Conservation (phyloP, 208 protist species). For the Trypanosomatidae sp. region DNA sequence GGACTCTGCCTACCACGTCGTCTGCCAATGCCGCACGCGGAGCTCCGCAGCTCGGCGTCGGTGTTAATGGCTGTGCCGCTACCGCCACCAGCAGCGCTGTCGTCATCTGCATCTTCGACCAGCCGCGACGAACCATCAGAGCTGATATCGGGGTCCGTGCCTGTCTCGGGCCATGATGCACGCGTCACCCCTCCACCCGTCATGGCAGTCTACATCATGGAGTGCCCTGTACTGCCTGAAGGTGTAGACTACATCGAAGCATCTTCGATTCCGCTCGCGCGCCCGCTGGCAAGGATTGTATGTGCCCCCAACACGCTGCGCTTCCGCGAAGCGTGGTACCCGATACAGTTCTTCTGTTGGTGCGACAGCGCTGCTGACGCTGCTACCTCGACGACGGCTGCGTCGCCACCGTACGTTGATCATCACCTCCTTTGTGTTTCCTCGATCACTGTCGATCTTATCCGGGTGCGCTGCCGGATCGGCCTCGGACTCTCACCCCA, state of each 20-base stretch:
- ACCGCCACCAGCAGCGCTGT: not conserved
- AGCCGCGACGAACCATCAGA: not conserved
- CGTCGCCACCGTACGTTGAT: constrained; percentile 6
- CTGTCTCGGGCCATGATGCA: not conserved
- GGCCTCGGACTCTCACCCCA: not conserved
- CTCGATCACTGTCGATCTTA: constrained; percentile 51
- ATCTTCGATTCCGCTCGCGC: constrained; percentile 10
- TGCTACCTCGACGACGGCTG: not conserved
- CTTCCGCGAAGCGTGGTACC: constrained; percentile 60
- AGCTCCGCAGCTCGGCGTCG: constrained; percentile 15
- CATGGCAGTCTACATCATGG: constrained; percentile 24
- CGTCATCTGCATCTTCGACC: not conserved
- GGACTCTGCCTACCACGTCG: constrained; percentile 18
- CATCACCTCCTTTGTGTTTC: constrained; percentile 44
- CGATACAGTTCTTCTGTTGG: constrained; percentile 53
- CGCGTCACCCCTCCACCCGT: constrained; percentile 1
- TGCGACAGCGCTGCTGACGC: constrained; percentile 2
- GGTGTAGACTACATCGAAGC: constrained; percentile 28
- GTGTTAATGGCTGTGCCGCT: constrained; percentile 25
- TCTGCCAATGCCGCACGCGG: constrained; percentile 4
- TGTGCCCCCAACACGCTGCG: constrained; percentile 56
- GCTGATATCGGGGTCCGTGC: not conserved
- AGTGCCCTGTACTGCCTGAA: constrained; percentile 28
- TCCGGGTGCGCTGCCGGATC: constrained; percentile 22
- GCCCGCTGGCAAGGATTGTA: constrained; percentile 17